Conservation (phyloP, 176 grass and related monocot species). For the Saccharum spontaneum region DNA sequence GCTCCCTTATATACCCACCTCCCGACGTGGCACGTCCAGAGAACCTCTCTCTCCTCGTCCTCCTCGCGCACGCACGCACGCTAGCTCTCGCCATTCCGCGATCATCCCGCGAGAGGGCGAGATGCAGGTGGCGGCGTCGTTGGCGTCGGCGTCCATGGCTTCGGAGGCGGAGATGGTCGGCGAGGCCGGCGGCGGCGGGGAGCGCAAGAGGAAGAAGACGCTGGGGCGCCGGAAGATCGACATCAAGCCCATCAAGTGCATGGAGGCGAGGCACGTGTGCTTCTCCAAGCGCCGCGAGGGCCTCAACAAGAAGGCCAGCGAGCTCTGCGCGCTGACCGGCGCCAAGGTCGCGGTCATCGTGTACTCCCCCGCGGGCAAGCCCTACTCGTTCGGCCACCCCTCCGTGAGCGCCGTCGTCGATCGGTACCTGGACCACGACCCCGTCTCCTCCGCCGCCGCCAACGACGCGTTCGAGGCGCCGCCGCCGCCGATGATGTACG, state of each 20-base stretch:
- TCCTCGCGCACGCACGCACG: background rate
- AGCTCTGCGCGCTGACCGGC: constrained; percentile 58
- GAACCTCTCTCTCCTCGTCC: background rate
- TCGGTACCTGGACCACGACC: background rate
- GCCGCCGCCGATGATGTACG: background rate
- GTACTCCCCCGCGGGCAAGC: constrained; percentile 63
- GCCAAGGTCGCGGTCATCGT: constrained; percentile 50
- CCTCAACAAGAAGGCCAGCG: constrained; percentile 69
- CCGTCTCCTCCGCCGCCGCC: background rate
- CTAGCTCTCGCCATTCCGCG: background rate
- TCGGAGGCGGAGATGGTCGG: background rate
- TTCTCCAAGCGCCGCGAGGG: constrained; percentile 66
- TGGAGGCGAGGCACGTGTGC: constrained; percentile 47
- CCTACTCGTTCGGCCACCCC: constrained; percentile 47
- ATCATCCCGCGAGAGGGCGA: background rate
- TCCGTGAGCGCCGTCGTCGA: constrained; percentile 44
- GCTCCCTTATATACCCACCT: background rate
- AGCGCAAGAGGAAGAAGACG: constrained; percentile 36
- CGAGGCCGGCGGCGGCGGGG: background rate
- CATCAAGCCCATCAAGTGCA: constrained; percentile 49
- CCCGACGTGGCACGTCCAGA: background rate
- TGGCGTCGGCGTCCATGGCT: background rate
- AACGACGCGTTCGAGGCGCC: background rate
- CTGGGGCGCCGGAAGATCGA: constrained; percentile 70
- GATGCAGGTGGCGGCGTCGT: background rate